Evolutionary conservation across 768 basidiomycete genomes (phyloP), one percentile per base, ranked within the genome.

Genomic region (Tricholoma bakamatsutake): DNA sequence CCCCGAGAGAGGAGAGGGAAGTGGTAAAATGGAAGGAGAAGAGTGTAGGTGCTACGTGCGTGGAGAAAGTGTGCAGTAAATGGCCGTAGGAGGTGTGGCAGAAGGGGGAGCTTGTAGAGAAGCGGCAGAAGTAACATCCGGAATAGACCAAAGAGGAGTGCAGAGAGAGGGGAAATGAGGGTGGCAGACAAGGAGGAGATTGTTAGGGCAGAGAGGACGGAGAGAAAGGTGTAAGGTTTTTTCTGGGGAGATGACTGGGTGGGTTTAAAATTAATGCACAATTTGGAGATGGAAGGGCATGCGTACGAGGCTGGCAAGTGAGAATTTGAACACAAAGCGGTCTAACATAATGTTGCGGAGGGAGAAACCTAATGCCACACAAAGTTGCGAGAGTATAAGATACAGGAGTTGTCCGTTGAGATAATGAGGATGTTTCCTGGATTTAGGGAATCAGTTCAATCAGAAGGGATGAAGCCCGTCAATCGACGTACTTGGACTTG

Each of bases 341-440:
- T 90, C 87, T 1, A 79, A 73, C 67, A 88, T 76, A n/a, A 84
- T 67, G 33, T 80, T 82, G 6, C 88, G 77, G 18, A 86, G 64
- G 1, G 76, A 68, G 58, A 78, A 88, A 2, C 73, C 70, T 6
- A 70, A 42, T 0, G 81, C 80, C 8, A 78, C 62, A 40, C 71
- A 69, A 2, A 75, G 9, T 63, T 90, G 88, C 0, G 81, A 76
- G 47, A 80, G 59, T 24, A 81, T 52, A 15, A 88, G 65, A 63
- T 87, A 87, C 7, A 90, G 59, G 5, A 88, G 69, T 15, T 81
- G 80, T 1, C 86, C 87, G 52, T 89, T 89, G 18, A 90, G 73
- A 62, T 88, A 84, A 59, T 82, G 80, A 0, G 87, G 87, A 57
- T 90, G 86, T 68, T 86, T 89, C 63, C 87, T 89, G 58, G 12